phyloP scores from a whole-genome alignment of 306 rosid species.

The Carpinus fangiana region DNA sequence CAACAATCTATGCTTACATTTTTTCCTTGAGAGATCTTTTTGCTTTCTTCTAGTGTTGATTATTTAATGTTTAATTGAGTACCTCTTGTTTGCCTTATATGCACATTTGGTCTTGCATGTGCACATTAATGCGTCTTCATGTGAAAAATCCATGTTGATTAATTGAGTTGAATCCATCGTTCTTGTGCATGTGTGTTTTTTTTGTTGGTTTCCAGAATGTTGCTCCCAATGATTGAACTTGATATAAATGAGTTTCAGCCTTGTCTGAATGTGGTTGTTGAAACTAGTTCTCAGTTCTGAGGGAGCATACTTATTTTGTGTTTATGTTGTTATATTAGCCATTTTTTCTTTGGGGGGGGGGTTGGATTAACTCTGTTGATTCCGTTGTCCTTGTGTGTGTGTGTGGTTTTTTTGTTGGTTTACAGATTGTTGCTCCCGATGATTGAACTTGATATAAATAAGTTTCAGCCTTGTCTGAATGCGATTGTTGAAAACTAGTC shows the following conservation, averaged over 20 bases:
- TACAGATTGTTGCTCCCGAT: not conserved
- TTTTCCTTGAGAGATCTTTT: not conserved
- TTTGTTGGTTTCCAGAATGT: not conserved
- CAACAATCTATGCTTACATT: not conserved
- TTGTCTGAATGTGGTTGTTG: slow-evolving; percentile 22
- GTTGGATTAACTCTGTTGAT: not conserved
- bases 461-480: slow-evolving; percentile 32
- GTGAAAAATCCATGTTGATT: not conserved
- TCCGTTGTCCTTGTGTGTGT: not conserved
- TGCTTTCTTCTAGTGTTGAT: not conserved
- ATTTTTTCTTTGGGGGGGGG: too few species aligned
- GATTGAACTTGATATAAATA: slow-evolving; percentile 9
- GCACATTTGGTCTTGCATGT: not conserved
- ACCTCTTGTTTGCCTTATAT: not conserved
- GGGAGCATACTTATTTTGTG: slow-evolving; percentile 4
- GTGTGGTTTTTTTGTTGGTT: not conserved
- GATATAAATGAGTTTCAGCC: slow-evolving; percentile 20
- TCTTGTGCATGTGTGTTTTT: not conserved
- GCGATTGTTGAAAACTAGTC: not conserved
- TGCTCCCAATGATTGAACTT: slow-evolving; percentile 21
- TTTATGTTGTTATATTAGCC: too few species aligned
- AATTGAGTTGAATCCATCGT: not conserved
- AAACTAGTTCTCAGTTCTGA: not conserved
- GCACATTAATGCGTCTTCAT: not conserved
- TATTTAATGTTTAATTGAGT: not conserved